Conservation (phyloP, 1,284 basidiomycete genomes). For the Omphalotus olearius region DNA sequence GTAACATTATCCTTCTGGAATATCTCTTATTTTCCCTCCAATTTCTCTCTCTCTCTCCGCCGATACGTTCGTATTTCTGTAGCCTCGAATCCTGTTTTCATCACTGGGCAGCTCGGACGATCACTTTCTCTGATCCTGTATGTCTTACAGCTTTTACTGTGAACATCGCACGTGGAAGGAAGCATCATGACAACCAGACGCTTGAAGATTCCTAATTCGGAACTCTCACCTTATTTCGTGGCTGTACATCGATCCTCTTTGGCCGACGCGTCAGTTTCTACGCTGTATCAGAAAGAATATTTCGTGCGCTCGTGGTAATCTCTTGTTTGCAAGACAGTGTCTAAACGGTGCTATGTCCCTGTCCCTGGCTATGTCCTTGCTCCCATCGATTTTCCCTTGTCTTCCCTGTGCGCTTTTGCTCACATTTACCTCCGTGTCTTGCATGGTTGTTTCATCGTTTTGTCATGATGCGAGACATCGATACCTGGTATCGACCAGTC, state of each 20-base stretch:
- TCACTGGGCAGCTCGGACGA: not conserved
- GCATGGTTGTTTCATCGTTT: not conserved
- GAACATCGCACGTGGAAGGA: not conserved
- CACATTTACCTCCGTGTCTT: not conserved
- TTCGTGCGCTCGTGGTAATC: not conserved
- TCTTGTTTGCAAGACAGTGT: not conserved
- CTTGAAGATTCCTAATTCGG: not conserved
- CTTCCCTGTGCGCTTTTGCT: not conserved
- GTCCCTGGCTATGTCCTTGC: not conserved
- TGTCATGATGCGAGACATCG: constrained; percentile 1
- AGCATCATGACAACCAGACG: not conserved
- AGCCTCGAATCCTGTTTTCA: not conserved
- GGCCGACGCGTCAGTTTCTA: not conserved
- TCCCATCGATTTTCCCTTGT: constrained; percentile 5
- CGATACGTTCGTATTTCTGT: not conserved
- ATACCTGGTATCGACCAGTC: no score
- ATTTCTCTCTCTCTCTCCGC: not conserved
- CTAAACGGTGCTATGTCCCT: constrained; percentile 5
- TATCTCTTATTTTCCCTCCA: no score
- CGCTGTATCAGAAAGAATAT: not conserved
- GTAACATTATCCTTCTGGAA: no score
- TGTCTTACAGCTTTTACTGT: not conserved
- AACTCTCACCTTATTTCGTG: no score
- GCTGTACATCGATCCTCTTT: no score
- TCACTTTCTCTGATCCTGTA: not conserved